These are phyloP conservation scores for Epichloe bromicola DNA, from an alignment of 2,329 filamentous ascomycete genomes.

Conservation along the genomic window DNA sequence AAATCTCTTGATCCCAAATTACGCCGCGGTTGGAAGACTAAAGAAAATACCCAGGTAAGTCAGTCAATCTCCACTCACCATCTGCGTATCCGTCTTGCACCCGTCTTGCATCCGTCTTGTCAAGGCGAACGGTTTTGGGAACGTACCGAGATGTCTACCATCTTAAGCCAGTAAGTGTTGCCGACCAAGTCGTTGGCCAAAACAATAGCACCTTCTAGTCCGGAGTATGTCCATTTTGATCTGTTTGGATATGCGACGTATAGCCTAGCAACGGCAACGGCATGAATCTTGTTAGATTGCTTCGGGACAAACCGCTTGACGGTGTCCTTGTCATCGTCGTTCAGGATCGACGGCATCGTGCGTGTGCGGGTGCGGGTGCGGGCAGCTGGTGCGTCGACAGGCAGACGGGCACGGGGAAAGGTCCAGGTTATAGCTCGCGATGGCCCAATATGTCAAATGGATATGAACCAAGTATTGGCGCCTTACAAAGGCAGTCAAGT, in stretches of 20 bases:
- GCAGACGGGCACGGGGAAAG: not conserved
- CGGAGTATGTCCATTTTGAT: slow-evolving; percentile 85
- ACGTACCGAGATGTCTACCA: slow-evolving; percentile 84
- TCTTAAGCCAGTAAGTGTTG: slow-evolving; percentile 92
- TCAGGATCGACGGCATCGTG: slow-evolving; percentile 55
- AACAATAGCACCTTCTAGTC: slow-evolving; percentile 80
- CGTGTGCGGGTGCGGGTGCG: slow-evolving; percentile 8
- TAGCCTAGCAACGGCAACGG: slow-evolving; percentile 82
- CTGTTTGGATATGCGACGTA: slow-evolving; percentile 85
- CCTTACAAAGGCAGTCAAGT: no score
- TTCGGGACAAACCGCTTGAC: slow-evolving; percentile 93
- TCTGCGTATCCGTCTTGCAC: no score
- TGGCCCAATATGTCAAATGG: not conserved
- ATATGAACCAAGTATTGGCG: not conserved
- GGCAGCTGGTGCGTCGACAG: not conserved
- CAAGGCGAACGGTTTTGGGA: not conserved
- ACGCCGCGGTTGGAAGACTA: slow-evolving; percentile 70
- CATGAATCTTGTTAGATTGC: slow-evolving; percentile 91
- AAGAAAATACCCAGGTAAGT: not conserved
- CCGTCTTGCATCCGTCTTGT: no score
- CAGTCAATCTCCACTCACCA: not conserved
- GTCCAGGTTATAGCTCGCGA: not conserved
- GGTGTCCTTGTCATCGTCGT: slow-evolving; percentile 88
- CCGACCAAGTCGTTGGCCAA: slow-evolving; percentile 90
- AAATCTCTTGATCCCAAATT: slow-evolving; percentile 96